Conservation (phyloP, 164 flowering plant genomes). For the Vitis riparia region DNA sequence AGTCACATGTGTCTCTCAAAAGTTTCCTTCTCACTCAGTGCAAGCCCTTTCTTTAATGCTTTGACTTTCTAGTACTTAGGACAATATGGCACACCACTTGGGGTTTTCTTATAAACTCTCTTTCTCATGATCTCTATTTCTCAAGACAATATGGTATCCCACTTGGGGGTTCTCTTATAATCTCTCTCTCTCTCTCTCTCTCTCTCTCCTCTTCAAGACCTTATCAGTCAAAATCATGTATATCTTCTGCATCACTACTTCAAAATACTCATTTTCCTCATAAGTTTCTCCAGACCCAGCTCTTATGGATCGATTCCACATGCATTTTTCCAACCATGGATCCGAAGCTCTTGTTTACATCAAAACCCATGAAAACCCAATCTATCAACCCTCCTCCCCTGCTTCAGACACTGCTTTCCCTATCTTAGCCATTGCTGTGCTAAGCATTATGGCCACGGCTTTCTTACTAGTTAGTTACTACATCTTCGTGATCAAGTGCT, state of each 20-base stretch:
- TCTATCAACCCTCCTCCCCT: conserved; percentile 7
- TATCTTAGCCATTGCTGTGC: conserved; percentile 23
- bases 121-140: neutral
- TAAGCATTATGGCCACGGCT: conserved; percentile 28
- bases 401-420: conserved; percentile 27
- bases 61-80: too few relatives aligned
- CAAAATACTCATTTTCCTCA: neutral
- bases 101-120: neutral
- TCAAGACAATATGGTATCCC: too few relatives aligned
- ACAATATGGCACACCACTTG: too few relatives aligned
- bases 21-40: too few relatives aligned
- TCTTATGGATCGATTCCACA: conserved; percentile 17
- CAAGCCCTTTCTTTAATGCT: too few relatives aligned
- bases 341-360: conserved; percentile 12
- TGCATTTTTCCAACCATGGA: conserved; percentile 9
- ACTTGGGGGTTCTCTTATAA: too few relatives aligned
- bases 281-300: neutral
- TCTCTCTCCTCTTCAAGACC: neutral
- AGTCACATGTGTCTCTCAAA: too few relatives aligned
- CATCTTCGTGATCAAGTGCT: conserved; percentile 31
- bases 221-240: conserved; percentile 1
- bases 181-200: neutral
- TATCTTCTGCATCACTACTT: neutral
- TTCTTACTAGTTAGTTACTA: conserved; percentile 34
- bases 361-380: conserved; percentile 16